Evolutionary conservation across 805 yeast genomes (phyloP).

Genomic region (Wickerhamomyces chaumierensis): DNA sequence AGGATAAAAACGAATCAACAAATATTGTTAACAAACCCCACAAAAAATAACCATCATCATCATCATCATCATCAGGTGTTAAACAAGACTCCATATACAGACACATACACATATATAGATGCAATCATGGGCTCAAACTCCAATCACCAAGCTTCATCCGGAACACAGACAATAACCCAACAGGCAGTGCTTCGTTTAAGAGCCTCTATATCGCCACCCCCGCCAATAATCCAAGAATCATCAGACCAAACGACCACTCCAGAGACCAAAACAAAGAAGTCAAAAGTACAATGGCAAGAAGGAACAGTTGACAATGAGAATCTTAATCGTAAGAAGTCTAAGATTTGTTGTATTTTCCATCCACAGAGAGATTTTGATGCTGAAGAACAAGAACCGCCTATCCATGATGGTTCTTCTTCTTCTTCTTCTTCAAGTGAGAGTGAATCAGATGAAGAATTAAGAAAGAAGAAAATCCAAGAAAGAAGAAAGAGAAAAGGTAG

Average conservation of each 20-base stretch:
- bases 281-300: constrained; percentile 72
- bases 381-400: constrained; percentile 19
- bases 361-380: constrained; percentile 59
- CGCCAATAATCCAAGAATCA: background rate
- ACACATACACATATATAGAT: too few relatives aligned
- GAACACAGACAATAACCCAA: background rate
- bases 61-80: too few relatives aligned
- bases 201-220: background rate
- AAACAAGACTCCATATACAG: too few relatives aligned
- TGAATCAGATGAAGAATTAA: constrained; percentile 16
- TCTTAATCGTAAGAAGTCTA: constrained; percentile 80
- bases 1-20: too few relatives aligned
- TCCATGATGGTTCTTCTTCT: constrained; percentile 19
- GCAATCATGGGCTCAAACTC: too few relatives aligned
- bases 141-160: background rate
- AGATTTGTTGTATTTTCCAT: constrained; percentile 82
- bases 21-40: too few relatives aligned
- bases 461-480: constrained; percentile 21
- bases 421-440: constrained; percentile 20
- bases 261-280: constrained; percentile 15
- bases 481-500: constrained; percentile 22
- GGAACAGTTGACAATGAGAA: constrained; percentile 86
- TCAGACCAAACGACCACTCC: constrained; percentile 1
- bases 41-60: too few relatives aligned
- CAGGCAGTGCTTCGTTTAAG: background rate